These are phyloP conservation scores for Fraxinus baroniana DNA, from an alignment of 305 asterid species.

Conservation along the genomic window DNA sequence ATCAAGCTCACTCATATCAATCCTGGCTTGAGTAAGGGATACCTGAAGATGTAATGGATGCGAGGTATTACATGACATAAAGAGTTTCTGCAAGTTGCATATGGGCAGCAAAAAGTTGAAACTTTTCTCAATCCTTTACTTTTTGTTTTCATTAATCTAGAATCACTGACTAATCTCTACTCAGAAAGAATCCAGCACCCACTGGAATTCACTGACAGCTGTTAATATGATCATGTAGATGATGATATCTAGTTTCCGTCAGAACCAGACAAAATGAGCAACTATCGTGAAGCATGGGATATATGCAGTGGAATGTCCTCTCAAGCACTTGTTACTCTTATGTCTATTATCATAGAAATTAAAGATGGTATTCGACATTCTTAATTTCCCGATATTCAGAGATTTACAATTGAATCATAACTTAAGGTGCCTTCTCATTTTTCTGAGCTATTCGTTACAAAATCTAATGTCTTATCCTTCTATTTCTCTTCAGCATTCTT, in stretches of 20 bases:
- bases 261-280: neutral
- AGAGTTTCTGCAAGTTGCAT: neutral
- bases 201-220: neutral
- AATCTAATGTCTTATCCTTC: neutral
- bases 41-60: constrained; percentile 52
- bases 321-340: neutral
- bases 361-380: neutral
- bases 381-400: neutral
- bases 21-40: constrained; percentile 98
- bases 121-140: neutral
- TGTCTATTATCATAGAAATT: neutral
- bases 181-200: neutral
- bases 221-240: neutral
- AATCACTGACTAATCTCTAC: neutral
- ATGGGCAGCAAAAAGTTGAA: neutral
- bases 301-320: neutral
- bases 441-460: neutral
- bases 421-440: neutral
- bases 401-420: neutral
- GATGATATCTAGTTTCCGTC: neutral
- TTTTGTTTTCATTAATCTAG: neutral
- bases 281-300: constrained; percentile 2
- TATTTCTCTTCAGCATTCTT: neutral
- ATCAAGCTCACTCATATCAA: constrained; percentile 99
- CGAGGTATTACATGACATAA: neutral